Base-by-base conservation (phyloP, 1,284 basidiomycete species). In the Gomphus bonarii region DNA sequence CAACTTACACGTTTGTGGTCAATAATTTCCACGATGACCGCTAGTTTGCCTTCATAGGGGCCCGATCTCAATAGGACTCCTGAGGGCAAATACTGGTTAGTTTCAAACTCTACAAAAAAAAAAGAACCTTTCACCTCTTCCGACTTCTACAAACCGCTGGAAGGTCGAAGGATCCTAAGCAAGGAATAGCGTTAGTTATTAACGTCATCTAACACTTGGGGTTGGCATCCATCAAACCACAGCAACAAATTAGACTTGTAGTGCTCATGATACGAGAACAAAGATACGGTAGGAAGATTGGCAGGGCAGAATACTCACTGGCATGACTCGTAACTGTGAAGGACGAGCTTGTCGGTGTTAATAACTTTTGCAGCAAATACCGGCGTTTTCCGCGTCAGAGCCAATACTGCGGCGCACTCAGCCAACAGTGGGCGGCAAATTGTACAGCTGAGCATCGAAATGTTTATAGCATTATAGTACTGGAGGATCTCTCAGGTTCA, bases 101-200 rank as follows among this genome's bases (percentile, higher is more conserved):
- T 12, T 16, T 20, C 10, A 43, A 44, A 6, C 40, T 42, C 5
- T 12, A 16, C 31, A 12, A 47, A 31, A 28, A 28, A 9, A 36
- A 14, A 72, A 10, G 31, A 33, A 35, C 8, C 11, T 35, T 80
- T 57, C 63, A 88, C 85, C 82, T 68, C 95, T 91, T 72, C 95
- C 95, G 70, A 97, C 92, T 84, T 98, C 91, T 72, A 98, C 95
- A 77, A 95, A 97, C 64, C 93, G 91, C 77, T 88, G 88, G 82
- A 98, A 98, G 72, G 85, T 92, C 68, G 90, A 91, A 67, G 87
- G 73, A 58, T 63, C 66, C 70, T 72, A 40, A 11, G 36, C 10
- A 48, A 57, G 18, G 18, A 28, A 7, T 18, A 20, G 46, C 43
- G 35, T n/a, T 11, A 20, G 18, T 11, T 43, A n/a, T 25, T 20